Evolutionary conservation across 805 yeast species (phyloP), one percentile per base, ranked within the genome.

Genomic region (Yarrowia keelungensis): DNA sequence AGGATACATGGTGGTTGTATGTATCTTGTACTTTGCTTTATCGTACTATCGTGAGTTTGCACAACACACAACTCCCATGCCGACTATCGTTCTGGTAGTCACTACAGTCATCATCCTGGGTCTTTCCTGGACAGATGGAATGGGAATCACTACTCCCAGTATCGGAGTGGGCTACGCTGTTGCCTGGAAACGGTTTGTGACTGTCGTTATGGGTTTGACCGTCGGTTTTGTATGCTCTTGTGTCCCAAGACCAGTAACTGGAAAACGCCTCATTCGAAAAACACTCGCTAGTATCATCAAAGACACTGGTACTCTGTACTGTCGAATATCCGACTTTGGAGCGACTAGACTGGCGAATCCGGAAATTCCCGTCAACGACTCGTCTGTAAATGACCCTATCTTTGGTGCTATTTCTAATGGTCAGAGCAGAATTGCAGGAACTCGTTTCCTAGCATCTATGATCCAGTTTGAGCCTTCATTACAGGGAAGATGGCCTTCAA

Each of bases 121-220:
- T 3, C 71, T 75, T 39, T 76, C 79, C 46, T 79, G 79, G 77
- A 67, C 69, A 3, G 67, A 62, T 16, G 67, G 67, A 1, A 46
- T 16, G 8, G 56, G 56, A 2, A 36, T 62, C 4, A 39, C 67
- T 2, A 62, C 56, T 9, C 54, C 67, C 1, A 22, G 56, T 11
- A 26, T 62, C 16, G 67, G 67, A 1, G n/a, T 62, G 11, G 81
- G 81, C 5, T 77, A 71, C 65, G 68, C 70, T 0, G 75, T 75
- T n/a, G 79, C 80, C 1, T 77, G 79, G 78, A 70, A 76, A 8
- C 73, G 80, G 12, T 76, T 76, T 42, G 75, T 75, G 10, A 74
- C 77, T 5, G 80, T 77, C 8, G 56, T 73, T 1, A 72, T 75
- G 42, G 81, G 81, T 1, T 68, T 79, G 10, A 16, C 75, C 0